phyloP scores from a whole-genome alignment of 768 basidiomycete genomes.

The Mycena maculata region DNA sequence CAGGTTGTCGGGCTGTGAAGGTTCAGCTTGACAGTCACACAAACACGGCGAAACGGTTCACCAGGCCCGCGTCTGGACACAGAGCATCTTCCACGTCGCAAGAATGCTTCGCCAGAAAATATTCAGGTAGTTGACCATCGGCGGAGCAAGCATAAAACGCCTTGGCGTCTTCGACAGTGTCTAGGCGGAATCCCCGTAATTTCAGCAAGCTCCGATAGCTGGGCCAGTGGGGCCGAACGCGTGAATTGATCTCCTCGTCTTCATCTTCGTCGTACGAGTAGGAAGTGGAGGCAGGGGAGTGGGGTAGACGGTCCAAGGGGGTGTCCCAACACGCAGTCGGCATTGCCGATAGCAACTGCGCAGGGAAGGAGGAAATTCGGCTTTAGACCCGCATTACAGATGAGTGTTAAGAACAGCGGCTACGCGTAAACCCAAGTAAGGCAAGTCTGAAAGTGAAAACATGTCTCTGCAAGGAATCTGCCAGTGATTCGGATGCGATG shows the following conservation, averaged over 20 bases:
- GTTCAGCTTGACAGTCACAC: conserved; percentile 19
- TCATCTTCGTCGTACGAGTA: conserved; percentile 68
- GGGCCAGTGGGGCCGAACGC: conserved; percentile 72
- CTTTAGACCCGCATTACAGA: conserved; percentile 6
- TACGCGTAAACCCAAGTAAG: conserved; percentile 17
- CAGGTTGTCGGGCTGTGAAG: conserved; percentile 71
- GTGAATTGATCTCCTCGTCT: conserved; percentile 66
- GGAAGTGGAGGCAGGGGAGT: conserved; percentile 49
- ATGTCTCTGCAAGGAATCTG: conserved; percentile 5
- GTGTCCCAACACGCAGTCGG: conserved; percentile 10
- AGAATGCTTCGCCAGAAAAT: conserved; percentile 22
- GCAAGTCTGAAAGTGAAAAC: conserved; percentile 26
- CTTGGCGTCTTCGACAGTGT: conserved; percentile 76
- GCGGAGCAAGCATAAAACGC: conserved; percentile 58
- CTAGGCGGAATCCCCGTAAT: conserved; percentile 68
- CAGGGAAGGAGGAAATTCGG: neutral
- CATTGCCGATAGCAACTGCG: too few relatives aligned
- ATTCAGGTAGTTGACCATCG: conserved; percentile 39
- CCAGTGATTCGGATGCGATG: conserved; percentile 10
- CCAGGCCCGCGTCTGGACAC: conserved; percentile 79
- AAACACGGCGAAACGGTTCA: conserved; percentile 45
- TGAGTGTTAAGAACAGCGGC: conserved; percentile 17
- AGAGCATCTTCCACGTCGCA: conserved; percentile 66
- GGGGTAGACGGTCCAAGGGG: neutral
- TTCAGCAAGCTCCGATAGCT: conserved; percentile 61